Evolutionary conservation across 148 eudicot genomes (phyloP), one percentile per base, ranked within the genome.

Genomic region (Vaccinium macrocarpon): DNA sequence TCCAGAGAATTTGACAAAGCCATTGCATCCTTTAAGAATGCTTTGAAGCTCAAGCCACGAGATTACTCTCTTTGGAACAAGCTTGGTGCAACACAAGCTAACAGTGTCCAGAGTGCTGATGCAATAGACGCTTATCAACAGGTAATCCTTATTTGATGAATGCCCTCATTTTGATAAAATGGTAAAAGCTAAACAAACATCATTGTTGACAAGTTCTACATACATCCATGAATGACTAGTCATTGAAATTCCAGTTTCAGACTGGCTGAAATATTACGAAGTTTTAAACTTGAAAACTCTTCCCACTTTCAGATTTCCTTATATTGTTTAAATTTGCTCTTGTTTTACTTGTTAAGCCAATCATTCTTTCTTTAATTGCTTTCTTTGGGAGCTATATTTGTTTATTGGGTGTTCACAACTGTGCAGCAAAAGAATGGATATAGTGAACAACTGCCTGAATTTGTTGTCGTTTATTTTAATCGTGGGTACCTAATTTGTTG

Each of bases 11-110:
- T 92, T 85, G 98, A 95, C 88, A 95, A 88, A 89, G 99, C 99
- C 68, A 90, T 95, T 85, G 97, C 87, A 59, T 92, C 98, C 21
- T 97, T 97, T 84, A 88, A 93, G 93, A 93, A 91, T 82, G 97
- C 99, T 86, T 81, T 97, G 80, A 89, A 88, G 83, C 93, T 97
- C 83, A 97, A 91, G 90, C 99, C 99, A 27, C 91, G 88, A 76
- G 99, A 97, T 87, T 97, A 97, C 85, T 97, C 99, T 66, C 96
- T 97, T 51, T 97, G 99, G 99, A 97, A 97, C 88, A 97, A 97
- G 90, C 97, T 97, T 85, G 99, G 98, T 85, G 99, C 99, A 64
- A 97, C 99, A 74, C 99, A 97, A 87, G 99, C 99, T 68, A 97
- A 97, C 84, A 97, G 98, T 86, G 89, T 95, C 78, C 99, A 93